These are phyloP conservation scores for Starmerella lactis-condensi DNA, from an alignment of 805 yeast species.

Conservation along the genomic window DNA sequence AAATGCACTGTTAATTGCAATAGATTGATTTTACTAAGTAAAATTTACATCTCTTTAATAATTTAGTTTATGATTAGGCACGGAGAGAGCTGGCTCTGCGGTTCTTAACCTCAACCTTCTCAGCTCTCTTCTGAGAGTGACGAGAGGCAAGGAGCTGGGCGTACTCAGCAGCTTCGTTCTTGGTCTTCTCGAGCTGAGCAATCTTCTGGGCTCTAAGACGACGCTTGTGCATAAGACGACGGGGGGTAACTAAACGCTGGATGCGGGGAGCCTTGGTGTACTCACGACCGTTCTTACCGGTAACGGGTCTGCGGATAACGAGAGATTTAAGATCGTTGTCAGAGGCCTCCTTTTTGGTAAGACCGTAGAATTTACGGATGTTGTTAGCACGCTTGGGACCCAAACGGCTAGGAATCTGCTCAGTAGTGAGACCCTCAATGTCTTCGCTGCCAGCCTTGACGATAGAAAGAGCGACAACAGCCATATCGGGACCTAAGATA, in stretches of 20 bases:
- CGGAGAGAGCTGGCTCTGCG: constrained; percentile 98
- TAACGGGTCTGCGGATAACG: constrained; percentile 95
- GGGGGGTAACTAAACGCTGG: constrained; percentile 98
- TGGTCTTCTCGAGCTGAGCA: constrained; percentile 93
- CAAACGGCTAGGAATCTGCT: constrained; percentile 92
- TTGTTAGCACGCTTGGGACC: constrained; percentile 99
- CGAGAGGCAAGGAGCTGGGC: constrained; percentile 97
- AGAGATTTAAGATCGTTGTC: constrained; percentile 55
- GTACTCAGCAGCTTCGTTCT: constrained; percentile 99
- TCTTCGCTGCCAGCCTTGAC: constrained; percentile 96
- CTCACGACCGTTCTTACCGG: constrained; percentile 84
- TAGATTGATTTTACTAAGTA: constrained; percentile 2
- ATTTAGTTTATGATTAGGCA: constrained; percentile 15
- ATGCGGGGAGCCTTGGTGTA: constrained; percentile 99
- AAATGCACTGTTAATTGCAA: not conserved
- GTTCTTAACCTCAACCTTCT: constrained; percentile 96
- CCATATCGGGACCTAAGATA: constrained; percentile 91
- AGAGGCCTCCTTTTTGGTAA: constrained; percentile 59
- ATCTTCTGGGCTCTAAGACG: constrained; percentile 82
- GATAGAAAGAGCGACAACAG: constrained; percentile 82
- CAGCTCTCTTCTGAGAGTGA: constrained; percentile 95
- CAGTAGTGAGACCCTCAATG: constrained; percentile 88
- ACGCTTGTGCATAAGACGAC: constrained; percentile 98
- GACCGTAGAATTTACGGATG: constrained; percentile 99
- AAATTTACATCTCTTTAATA: constrained; percentile 2